Evolutionary conservation across 2,329 filamentous ascomycete genomes (phyloP).

Genomic region (Colletotrichum gloeosporioides): DNA sequence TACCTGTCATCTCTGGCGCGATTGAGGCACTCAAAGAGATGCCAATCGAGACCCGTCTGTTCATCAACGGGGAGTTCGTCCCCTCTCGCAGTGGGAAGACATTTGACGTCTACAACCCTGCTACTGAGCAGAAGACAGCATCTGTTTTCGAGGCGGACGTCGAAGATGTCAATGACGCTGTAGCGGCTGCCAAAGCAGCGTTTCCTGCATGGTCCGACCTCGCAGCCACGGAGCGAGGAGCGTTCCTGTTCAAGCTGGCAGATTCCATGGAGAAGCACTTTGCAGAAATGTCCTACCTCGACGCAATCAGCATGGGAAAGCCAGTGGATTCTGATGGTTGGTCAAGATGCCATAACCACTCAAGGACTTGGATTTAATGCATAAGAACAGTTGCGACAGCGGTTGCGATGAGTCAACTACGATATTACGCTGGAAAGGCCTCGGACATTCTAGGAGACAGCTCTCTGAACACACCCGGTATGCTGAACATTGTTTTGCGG

Average conservation of each 20-base stretch:
- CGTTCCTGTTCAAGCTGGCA: conserved; percentile 67
- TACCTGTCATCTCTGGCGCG: not conserved
- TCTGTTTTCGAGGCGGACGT: conserved; percentile 36
- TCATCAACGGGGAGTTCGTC: not conserved
- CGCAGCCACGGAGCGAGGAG: conserved; percentile 51
- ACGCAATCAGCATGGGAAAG: not conserved
- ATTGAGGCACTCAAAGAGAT: not conserved
- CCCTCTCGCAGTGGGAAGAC: not conserved
- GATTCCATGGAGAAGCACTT: conserved; percentile 59
- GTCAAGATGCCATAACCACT: conserved; percentile 73
- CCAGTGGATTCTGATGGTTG: conserved; percentile 54
- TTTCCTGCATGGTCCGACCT: conserved; percentile 36
- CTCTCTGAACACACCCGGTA: not conserved
- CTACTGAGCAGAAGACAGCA: conserved; percentile 11
- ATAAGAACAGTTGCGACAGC: conserved; percentile 72
- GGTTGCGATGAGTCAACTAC: not conserved
- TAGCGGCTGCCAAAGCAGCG: conserved; percentile 43
- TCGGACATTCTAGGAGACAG: not conserved
- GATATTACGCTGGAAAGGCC: not conserved
- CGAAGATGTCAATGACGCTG: conserved; percentile 66
- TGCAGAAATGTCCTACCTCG: not conserved
- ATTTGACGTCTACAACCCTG: conserved; percentile 23
- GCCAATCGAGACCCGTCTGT: not conserved
- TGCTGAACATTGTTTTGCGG: not conserved
- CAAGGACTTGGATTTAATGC: conserved; percentile 48